Evolutionary conservation across 768 basidiomycete species (phyloP).

Genomic region (Erythrobasidium yunnanense): DNA sequence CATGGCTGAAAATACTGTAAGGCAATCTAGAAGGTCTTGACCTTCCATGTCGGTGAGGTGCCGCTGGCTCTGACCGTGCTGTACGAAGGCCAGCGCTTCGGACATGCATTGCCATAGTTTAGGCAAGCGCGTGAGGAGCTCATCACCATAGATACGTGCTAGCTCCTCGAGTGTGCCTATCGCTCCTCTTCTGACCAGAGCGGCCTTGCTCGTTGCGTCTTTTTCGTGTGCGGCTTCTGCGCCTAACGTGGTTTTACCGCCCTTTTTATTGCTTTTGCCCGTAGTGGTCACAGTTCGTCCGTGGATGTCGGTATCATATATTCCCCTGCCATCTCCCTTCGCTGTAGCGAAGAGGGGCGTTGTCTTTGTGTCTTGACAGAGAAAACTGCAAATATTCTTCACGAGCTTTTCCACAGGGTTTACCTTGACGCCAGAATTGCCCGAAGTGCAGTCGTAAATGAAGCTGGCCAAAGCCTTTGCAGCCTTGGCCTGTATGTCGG

Average conservation of each 20-base stretch:
- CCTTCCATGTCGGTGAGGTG: slow-evolving; percentile 36
- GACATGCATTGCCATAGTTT: slow-evolving; percentile 87
- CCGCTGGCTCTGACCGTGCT: not conserved
- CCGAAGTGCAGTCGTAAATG: slow-evolving; percentile 64
- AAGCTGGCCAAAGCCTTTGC: slow-evolving; percentile 77
- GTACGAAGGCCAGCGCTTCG: slow-evolving; percentile 45
- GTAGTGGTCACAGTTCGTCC: slow-evolving; percentile 27
- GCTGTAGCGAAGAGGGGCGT: slow-evolving; percentile 74
- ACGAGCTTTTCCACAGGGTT: slow-evolving; percentile 93
- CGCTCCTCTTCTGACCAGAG: slow-evolving; percentile 73
- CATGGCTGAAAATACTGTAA: slow-evolving; percentile 77
- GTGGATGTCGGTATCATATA: slow-evolving; percentile 46
- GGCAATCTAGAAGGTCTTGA: slow-evolving; percentile 81
- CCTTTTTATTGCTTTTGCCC: slow-evolving; percentile 41
- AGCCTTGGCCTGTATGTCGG: slow-evolving; percentile 75
- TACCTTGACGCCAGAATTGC: slow-evolving; percentile 51
- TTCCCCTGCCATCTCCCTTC: slow-evolving; percentile 51
- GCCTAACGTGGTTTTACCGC: slow-evolving; percentile 40
- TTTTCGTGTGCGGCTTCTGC: slow-evolving; percentile 50
- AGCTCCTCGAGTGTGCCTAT: slow-evolving; percentile 68
- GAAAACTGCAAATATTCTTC: slow-evolving; percentile 90
- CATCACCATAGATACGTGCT: slow-evolving; percentile 61
- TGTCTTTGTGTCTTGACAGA: slow-evolving; percentile 78
- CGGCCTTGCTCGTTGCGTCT: slow-evolving; percentile 43
- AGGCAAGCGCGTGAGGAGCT: slow-evolving; percentile 67